These are phyloP conservation scores for Panicum miliaceum DNA, from an alignment of 176 grass and related monocot genomes.

Conservation along the genomic window DNA sequence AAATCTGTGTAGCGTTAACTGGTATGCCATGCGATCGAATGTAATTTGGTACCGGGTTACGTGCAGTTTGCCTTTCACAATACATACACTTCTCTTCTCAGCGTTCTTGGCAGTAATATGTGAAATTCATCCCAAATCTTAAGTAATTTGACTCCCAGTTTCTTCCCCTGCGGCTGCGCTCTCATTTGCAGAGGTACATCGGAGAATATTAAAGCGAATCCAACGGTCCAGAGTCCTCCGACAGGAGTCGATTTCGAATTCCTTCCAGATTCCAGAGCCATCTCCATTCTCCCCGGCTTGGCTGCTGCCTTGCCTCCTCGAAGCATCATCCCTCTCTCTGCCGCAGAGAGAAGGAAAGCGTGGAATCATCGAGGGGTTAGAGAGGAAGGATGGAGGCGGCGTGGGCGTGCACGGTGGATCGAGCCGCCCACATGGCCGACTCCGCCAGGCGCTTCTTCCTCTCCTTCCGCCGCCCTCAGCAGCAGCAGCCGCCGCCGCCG, in stretches of 20 bases:
- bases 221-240: neutral
- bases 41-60: neutral
- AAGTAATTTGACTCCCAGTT: neutral
- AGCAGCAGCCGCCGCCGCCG: neutral
- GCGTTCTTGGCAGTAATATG: no score
- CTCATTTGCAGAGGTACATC: neutral
- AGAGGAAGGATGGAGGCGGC: conserved; percentile 54
- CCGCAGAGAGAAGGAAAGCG: neutral
- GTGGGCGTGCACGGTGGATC: conserved; percentile 62
- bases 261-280: neutral
- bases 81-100: no score
- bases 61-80: neutral
- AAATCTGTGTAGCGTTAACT: neutral
- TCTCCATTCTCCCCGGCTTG: neutral
- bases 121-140: neutral
- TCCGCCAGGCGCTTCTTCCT: conserved; percentile 70
- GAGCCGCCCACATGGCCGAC: conserved; percentile 53
- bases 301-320: neutral
- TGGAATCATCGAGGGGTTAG: neutral
- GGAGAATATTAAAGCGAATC: neutral
- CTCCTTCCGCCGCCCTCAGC: conserved; percentile 39
- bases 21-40: neutral
- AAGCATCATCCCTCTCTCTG: neutral
- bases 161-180: neutral
- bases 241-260: neutral